phyloP scores from a whole-genome alignment of 2,329 filamentous ascomycete species.

The Colletotrichum spinosum region DNA sequence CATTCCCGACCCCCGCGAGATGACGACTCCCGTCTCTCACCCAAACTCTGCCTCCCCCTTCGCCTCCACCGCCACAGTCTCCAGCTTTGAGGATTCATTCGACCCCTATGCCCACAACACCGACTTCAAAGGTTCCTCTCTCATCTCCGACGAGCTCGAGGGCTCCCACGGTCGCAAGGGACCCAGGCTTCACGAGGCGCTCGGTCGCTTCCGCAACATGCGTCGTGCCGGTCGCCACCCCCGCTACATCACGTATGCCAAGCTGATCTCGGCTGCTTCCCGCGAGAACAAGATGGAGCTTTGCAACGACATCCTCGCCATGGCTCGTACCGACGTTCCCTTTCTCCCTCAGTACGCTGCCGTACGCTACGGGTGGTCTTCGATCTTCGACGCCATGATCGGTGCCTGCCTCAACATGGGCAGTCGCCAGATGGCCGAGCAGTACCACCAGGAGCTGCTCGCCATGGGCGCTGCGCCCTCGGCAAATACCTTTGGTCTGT shows the following conservation, averaged over 20 bases:
- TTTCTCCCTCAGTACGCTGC: constrained; percentile 85
- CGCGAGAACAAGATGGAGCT: constrained; percentile 85
- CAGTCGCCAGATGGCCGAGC: constrained; percentile 82
- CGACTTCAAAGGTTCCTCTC: constrained; percentile 91
- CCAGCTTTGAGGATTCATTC: constrained; percentile 82
- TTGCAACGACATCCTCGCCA: constrained; percentile 86
- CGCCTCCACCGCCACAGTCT: constrained; percentile 65
- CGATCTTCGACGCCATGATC: constrained; percentile 96
- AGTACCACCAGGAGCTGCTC: constrained; percentile 91
- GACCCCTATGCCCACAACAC: constrained; percentile 92
- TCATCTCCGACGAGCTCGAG: constrained; percentile 92
- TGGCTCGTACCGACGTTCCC: constrained; percentile 91
- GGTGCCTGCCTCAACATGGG: constrained; percentile 88
- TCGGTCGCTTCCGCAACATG: constrained; percentile 90
- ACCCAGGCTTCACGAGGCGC: constrained; percentile 81
- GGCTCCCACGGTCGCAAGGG: constrained; percentile 79
- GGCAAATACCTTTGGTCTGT: constrained; percentile 97
- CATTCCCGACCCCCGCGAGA: constrained; percentile 66
- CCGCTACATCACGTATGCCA: constrained; percentile 95
- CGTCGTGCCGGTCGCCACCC: constrained; percentile 91
- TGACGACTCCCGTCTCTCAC: constrained; percentile 58
- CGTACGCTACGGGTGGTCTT: constrained; percentile 95
- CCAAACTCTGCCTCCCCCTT: constrained; percentile 64
- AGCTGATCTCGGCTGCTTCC: constrained; percentile 90
- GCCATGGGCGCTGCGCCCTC: constrained; percentile 92